Conservation (phyloP, 2,329 filamentous ascomycete species). For the Aspergillus sp. region DNA sequence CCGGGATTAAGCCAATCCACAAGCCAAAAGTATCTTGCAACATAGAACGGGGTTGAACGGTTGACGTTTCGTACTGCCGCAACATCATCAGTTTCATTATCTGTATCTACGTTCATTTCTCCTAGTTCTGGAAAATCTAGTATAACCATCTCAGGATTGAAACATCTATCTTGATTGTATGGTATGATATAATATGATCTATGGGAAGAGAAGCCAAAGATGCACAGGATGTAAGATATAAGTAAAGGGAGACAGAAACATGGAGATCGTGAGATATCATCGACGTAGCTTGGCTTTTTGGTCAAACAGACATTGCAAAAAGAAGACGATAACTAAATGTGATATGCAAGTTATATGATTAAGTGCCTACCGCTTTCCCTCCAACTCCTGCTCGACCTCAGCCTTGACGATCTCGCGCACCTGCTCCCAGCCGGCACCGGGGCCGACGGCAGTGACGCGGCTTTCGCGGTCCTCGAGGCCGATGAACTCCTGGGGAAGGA, state of each 20-base stretch:
- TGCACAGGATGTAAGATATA: background rate
- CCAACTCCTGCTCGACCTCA: slow-evolving; percentile 60
- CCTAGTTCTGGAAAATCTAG: too few relatives aligned
- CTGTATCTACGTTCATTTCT: too few relatives aligned
- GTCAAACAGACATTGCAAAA: background rate
- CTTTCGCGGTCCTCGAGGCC: slow-evolving; percentile 76
- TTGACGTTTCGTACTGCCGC: too few relatives aligned
- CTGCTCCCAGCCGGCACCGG: slow-evolving; percentile 66
- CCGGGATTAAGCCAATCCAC: too few relatives aligned
- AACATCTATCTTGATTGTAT: too few relatives aligned
- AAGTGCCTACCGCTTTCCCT: slow-evolving; percentile 24
- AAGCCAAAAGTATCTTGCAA: too few relatives aligned
- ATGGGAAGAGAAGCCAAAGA: background rate
- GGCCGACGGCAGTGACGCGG: slow-evolving; percentile 69
- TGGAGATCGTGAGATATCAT: slow-evolving; percentile 2
- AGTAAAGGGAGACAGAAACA: background rate
- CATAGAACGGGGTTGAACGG: too few relatives aligned
- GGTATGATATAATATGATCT: background rate
- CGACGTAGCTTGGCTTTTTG: slow-evolving; percentile 1
- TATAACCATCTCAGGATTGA: too few relatives aligned
- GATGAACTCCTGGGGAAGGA: slow-evolving; percentile 79
- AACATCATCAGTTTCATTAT: too few relatives aligned
- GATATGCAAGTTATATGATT: background rate
- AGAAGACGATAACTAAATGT: slow-evolving; percentile 35
- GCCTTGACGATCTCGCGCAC: slow-evolving; percentile 74